Evolutionary conservation across 2,329 filamentous ascomycete genomes (phyloP).

Genomic region (Colletotrichum sp.): DNA sequence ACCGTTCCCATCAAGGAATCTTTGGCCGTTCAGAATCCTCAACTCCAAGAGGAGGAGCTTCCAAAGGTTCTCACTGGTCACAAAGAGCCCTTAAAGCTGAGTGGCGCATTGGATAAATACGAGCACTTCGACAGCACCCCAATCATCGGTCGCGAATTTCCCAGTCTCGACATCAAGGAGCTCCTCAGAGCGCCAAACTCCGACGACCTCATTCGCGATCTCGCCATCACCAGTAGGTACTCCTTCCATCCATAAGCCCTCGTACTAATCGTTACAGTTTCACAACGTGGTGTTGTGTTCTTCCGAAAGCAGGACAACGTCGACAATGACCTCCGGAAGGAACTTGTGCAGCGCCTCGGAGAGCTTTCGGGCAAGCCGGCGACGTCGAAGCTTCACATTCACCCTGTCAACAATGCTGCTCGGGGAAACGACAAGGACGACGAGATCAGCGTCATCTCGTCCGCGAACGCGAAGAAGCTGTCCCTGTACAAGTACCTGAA

Average conservation of each 20-base stretch:
- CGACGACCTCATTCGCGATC: conserved; percentile 67
- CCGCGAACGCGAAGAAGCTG: conserved; percentile 56
- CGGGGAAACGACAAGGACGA: conserved; percentile 59
- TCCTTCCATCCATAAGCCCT: not conserved
- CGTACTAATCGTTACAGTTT: conserved; percentile 49
- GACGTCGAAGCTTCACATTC: conserved; percentile 63
- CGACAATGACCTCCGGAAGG: conserved; percentile 68
- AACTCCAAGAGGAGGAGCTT: not conserved
- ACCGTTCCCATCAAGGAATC: not conserved
- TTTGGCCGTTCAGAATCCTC: not conserved
- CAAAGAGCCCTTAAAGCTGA: conserved; percentile 49
- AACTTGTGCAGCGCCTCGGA: conserved; percentile 65
- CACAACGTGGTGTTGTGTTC: conserved; percentile 72
- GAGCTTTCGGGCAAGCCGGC: conserved; percentile 61
- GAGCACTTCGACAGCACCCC: conserved; percentile 66
- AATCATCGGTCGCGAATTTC: conserved; percentile 66
- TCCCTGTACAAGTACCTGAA: conserved; percentile 42
- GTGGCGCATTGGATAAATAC: conserved; percentile 55
- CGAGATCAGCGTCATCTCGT: conserved; percentile 69
- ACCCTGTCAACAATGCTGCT: conserved; percentile 60
- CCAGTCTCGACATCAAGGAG: conserved; percentile 63
- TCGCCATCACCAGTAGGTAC: conserved; percentile 68
- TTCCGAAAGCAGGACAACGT: conserved; percentile 69
- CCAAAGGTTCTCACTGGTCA: conserved; percentile 16
- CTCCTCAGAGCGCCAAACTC: conserved; percentile 65